Evolutionary conservation across 2,329 filamentous ascomycete species (phyloP), one percentile per base, ranked within the genome.

Genomic region (Thelonectria rubi): DNA sequence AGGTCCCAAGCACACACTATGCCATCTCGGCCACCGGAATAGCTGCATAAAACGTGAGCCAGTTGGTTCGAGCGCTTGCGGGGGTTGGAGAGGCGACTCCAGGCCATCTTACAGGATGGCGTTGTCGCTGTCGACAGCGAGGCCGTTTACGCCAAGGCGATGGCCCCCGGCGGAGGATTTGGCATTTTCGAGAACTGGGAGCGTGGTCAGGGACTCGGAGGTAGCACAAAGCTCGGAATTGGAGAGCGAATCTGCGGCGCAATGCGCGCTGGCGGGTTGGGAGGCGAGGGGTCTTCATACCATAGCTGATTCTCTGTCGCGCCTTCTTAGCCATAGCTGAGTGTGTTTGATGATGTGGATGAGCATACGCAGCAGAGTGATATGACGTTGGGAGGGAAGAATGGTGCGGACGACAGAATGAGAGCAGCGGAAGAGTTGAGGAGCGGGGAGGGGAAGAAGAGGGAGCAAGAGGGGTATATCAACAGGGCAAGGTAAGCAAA

Each of bases 1-100:
- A 97, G 82, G 77, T 98, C 90, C 95, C 95, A 99, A 63, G 94
- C 93, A 80, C 95, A 99, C 69, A 99, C 90, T 52, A 95, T 91
- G 70, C 95, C 95, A 78, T 99, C 95, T 74, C 95, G 90, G 62
- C 95, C 95, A 68, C 93, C 95, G 47, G 95, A 97, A 80, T 98
- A 99, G 72, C 94, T 97, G 64, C 9, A 43, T 7, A 21, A 17
- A 47, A 51, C 50, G 46, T 62, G 61, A 64, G 60, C 46, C 65
- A 58, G 55, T 69, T 43, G 67, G 69, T 64, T 9, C 48, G 58
- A 40, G 21, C 58, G 24, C 39, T 59, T 47, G 49, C 51, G 52
- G 63, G 11, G 43, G 46, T 5, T 62, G 51, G 63, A 11, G 39
- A 46, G 58, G 30, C 26, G 45, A 17, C 15, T 39, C 43, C 14